Percentiles rank a stretch among this genome's conserved stretches.
These are phyloP conservation scores for Hura crepitans DNA, from an alignment of 441 rosid species.

Conservation along the genomic window DNA sequence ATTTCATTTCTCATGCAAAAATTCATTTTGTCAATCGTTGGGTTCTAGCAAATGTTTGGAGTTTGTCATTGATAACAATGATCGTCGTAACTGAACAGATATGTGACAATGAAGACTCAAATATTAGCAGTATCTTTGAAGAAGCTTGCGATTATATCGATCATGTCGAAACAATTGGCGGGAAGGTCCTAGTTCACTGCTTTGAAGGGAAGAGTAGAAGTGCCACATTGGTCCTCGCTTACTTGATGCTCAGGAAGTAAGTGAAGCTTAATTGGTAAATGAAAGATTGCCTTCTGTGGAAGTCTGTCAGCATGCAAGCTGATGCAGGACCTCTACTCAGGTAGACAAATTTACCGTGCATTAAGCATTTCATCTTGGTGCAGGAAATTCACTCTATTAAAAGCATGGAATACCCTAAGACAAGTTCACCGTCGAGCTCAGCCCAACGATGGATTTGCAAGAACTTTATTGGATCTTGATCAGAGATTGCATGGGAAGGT, in stretches of 20 bases:
- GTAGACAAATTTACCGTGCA: background rate
- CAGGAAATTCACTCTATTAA: conserved; percentile 67
- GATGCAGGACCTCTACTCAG: conserved; percentile 1
- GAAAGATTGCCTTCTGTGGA: background rate
- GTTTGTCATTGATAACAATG: conserved; percentile 3
- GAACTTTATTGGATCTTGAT: conserved; percentile 58
- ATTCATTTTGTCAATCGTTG: background rate
- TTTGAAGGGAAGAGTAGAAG: conserved; percentile 99
- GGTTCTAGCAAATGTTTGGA: conserved; percentile 3
- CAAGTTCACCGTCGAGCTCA: conserved; percentile 89
- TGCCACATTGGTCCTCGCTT: conserved; percentile 82
- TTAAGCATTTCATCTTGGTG: conserved; percentile 7
- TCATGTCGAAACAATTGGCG: conserved; percentile 70
- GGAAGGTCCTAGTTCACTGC: conserved; percentile 89
- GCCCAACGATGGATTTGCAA: conserved; percentile 93
- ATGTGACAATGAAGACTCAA: conserved; percentile 75
- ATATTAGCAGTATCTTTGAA: conserved; percentile 68
- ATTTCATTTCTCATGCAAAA: background rate
- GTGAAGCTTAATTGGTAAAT: conserved; percentile 23
- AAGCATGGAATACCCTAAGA: conserved; percentile 78
- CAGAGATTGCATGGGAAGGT: conserved; percentile 65
- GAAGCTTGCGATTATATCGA: conserved; percentile 83
- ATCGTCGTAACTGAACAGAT: conserved; percentile 46
- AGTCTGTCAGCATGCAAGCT: background rate
- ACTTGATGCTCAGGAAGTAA: conserved; percentile 89